Conservation (phyloP, 768 basidiomycete species). For the Leccinellum albellum region DNA sequence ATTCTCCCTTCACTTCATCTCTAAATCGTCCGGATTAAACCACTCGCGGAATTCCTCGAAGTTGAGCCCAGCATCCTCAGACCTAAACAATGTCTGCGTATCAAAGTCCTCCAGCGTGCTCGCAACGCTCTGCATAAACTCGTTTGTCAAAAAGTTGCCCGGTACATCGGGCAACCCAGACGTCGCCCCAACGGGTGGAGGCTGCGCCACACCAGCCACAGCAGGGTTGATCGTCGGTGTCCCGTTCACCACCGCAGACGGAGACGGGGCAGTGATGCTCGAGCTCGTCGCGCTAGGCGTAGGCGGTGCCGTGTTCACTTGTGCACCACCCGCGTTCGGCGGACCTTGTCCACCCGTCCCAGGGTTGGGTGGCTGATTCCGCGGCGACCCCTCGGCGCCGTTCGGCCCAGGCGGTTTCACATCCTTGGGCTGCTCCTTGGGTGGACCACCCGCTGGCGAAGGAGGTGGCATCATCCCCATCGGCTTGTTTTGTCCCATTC, state of each 20-base stretch:
- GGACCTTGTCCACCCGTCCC: conserved; percentile 24
- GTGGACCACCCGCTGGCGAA: conserved; percentile 40
- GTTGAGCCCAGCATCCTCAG: conserved; percentile 47
- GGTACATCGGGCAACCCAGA: conserved; percentile 26
- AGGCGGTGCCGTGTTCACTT: conserved; percentile 34
- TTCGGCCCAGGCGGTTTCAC: conserved; percentile 29
- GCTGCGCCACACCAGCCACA: conserved; percentile 17
- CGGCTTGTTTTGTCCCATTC: conserved; percentile 31
- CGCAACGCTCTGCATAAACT: conserved; percentile 46
- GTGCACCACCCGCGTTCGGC: conserved; percentile 15
- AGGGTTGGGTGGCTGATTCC: conserved; percentile 34
- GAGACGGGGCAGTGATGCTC: conserved; percentile 37
- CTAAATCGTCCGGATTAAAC: conserved; percentile 56
- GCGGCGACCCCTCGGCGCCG: conserved; percentile 40
- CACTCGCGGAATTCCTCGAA: conserved; percentile 75
- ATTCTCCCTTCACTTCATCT: conserved; percentile 21
- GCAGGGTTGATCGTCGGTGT: conserved; percentile 30
- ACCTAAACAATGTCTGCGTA: conserved; percentile 36
- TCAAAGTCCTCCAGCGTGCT: conserved; percentile 40
- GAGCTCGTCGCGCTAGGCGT: conserved; percentile 34
- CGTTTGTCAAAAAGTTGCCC: conserved; percentile 22
- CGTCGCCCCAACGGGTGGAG: conserved; percentile 1
- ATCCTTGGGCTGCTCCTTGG: conserved; percentile 32
- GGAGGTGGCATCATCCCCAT: conserved; percentile 51
- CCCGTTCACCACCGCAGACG: conserved; percentile 32